Conservation (phyloP, 2,329 filamentous ascomycete species). For the Fusarium sulawesiense region DNA sequence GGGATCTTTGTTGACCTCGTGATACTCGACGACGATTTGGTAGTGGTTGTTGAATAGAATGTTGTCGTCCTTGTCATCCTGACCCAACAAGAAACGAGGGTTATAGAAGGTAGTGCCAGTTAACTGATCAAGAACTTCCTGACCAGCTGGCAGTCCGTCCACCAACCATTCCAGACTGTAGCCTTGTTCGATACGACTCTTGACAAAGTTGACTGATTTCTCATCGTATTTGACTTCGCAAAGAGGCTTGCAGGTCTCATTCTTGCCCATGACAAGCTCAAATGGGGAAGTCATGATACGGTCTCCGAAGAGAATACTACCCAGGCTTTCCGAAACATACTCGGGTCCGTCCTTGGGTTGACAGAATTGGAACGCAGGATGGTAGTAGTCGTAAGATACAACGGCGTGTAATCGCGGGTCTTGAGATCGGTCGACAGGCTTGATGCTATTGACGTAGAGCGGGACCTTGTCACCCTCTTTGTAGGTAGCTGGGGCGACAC, state of each 20-base stretch:
- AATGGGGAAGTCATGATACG: conserved; percentile 97
- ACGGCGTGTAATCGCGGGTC: conserved; percentile 91
- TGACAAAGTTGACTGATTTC: conserved; percentile 80
- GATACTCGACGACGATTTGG: conserved; percentile 93
- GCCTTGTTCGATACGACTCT: conserved; percentile 81
- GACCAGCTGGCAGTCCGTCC: conserved; percentile 91
- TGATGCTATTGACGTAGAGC: conserved; percentile 92
- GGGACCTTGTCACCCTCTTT: conserved; percentile 82
- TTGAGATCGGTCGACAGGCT: conserved; percentile 79
- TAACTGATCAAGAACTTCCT: conserved; percentile 80
- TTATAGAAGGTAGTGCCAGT: conserved; percentile 87
- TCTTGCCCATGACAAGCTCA: conserved; percentile 84
- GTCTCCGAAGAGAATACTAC: conserved; percentile 97
- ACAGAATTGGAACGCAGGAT: conserved; percentile 89
- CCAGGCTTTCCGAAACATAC: conserved; percentile 82
- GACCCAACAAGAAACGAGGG: conserved; percentile 87
- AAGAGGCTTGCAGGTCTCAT: conserved; percentile 87
- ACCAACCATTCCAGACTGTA: conserved; percentile 97
- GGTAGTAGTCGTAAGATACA: conserved; percentile 96
- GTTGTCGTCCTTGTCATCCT: conserved; percentile 64
- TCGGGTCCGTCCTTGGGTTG: conserved; percentile 79
- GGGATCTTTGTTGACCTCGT: conserved; percentile 74
- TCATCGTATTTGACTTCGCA: conserved; percentile 75
- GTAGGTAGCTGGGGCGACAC: conserved; percentile 94
- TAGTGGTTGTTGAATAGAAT: conserved; percentile 90